These are phyloP conservation scores for Ilex aquifolium DNA, from an alignment of 257 asterid species.

Conservation along the genomic window DNA sequence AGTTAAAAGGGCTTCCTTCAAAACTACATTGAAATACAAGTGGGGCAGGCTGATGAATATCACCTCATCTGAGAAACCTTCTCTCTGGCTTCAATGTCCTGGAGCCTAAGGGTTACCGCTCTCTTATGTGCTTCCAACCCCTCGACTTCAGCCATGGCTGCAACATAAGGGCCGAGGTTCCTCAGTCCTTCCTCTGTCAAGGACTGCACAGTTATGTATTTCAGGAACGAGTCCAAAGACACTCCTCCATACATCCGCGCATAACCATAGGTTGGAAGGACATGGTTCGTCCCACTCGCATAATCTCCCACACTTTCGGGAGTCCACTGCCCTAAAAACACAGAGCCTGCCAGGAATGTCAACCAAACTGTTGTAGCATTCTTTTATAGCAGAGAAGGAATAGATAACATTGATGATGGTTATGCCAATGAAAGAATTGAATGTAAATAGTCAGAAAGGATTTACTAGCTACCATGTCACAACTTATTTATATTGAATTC, in stretches of 20 bases:
- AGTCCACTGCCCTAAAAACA: conserved; percentile 84
- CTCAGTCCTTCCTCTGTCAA: conserved; percentile 81
- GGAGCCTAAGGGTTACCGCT: conserved; percentile 86
- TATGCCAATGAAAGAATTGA: too few species aligned
- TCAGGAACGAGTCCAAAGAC: conserved; percentile 81
- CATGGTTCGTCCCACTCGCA: conserved; percentile 96
- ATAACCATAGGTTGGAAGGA: conserved; percentile 93
- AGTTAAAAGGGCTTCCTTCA: neutral
- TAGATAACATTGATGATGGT: too few species aligned
- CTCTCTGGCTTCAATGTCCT: conserved; percentile 61
- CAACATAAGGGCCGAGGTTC: conserved; percentile 92
- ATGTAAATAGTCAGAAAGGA: too few species aligned
- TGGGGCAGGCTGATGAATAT: neutral
- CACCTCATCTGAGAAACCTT: conserved; percentile 7
- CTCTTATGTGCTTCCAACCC: conserved; percentile 97
- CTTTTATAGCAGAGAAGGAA: too few species aligned
- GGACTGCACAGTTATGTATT: conserved; percentile 82
- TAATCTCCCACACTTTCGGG: conserved; percentile 95
- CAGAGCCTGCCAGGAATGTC: conserved; percentile 53
- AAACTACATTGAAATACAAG: neutral
- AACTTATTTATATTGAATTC: too few species aligned
- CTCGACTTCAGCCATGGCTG: conserved; percentile 86
- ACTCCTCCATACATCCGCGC: conserved; percentile 94
- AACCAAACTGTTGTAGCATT: neutral
- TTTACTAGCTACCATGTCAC: too few species aligned